Evolutionary conservation across 495 filamentous ascomycete genomes (phyloP).

Genomic region (Penicillium salamii): DNA sequence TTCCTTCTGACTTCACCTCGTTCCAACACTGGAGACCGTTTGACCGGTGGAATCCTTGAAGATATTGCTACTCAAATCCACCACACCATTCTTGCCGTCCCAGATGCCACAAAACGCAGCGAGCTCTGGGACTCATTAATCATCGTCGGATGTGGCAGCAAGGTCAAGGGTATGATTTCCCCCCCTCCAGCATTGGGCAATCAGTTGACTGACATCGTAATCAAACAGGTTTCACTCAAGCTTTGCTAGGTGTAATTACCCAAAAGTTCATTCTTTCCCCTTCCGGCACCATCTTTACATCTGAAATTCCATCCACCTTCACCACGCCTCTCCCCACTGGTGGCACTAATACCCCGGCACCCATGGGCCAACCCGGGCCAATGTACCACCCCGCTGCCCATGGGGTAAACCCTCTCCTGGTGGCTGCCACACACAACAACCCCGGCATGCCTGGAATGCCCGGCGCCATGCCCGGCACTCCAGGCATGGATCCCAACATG

Average conservation of each 20-base stretch:
- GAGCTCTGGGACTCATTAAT: slow-evolving; percentile 88
- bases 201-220: background rate
- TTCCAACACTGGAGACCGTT: slow-evolving; percentile 25
- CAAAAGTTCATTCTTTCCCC: slow-evolving; percentile 87
- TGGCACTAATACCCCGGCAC: slow-evolving; percentile 84
- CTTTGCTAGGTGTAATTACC: slow-evolving; percentile 72
- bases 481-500: slow-evolving; percentile 33
- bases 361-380: slow-evolving; percentile 48
- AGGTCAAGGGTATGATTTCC: slow-evolving; percentile 61
- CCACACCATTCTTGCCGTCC: slow-evolving; percentile 71
- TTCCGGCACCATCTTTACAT: slow-evolving; percentile 93
- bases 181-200: background rate
- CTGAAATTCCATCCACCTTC: slow-evolving; percentile 87
- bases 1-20: slow-evolving; percentile 68
- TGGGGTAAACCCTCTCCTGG: slow-evolving; percentile 85
- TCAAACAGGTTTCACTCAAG: slow-evolving; percentile 70
- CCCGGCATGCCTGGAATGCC: slow-evolving; percentile 43
- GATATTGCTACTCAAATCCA: slow-evolving; percentile 80
- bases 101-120: slow-evolving; percentile 73
- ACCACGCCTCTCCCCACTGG: slow-evolving; percentile 88
- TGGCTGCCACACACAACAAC: slow-evolving; percentile 81
- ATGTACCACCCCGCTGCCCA: slow-evolving; percentile 46
- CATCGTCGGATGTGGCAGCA: slow-evolving; percentile 84
- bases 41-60: slow-evolving; percentile 67
- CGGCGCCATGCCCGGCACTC: slow-evolving; percentile 33